Evolutionary conservation across 1,284 basidiomycete genomes (phyloP).

Genomic region (Ceratobasidium sp.): DNA sequence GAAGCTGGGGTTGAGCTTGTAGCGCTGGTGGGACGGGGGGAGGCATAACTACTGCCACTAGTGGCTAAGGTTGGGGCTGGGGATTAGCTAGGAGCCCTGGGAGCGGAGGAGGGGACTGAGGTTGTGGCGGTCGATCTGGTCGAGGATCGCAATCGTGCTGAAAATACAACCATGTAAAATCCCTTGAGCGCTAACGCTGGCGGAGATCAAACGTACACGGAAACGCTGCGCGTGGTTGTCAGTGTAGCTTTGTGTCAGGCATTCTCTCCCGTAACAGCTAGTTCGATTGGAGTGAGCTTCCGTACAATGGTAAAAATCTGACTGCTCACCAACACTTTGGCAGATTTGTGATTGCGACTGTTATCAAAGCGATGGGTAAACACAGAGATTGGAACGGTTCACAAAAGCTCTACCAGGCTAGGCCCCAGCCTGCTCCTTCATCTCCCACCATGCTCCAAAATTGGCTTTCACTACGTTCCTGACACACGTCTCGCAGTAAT

Average conservation of each 20-base stretch:
- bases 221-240: slow-evolving; percentile 46
- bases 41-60: background rate
- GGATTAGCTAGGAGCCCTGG: background rate
- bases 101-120: background rate
- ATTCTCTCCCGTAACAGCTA: slow-evolving; percentile 48
- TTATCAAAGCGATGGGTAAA: background rate
- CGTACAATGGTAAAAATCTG: too few species aligned
- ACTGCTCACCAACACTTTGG: slow-evolving; percentile 49
- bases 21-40: background rate
- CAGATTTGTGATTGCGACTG: slow-evolving; percentile 28
- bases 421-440: slow-evolving; percentile 36
- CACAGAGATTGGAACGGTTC: background rate
- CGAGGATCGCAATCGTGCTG: slow-evolving; percentile 39
- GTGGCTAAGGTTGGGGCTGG: too few species aligned
- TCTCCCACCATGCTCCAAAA: slow-evolving; percentile 45
- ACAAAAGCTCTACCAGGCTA: slow-evolving; percentile 36
- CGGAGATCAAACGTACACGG: slow-evolving; percentile 39
- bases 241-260: slow-evolving; percentile 50
- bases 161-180: background rate
- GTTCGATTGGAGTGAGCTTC: background rate
- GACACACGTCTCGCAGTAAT: slow-evolving; percentile 29
- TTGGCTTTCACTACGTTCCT: background rate
- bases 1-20: background rate
- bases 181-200: background rate
- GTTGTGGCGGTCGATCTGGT: slow-evolving; percentile 5